These are phyloP conservation scores for Quercus dentata DNA, from an alignment of 306 rosid species.

Conservation along the genomic window DNA sequence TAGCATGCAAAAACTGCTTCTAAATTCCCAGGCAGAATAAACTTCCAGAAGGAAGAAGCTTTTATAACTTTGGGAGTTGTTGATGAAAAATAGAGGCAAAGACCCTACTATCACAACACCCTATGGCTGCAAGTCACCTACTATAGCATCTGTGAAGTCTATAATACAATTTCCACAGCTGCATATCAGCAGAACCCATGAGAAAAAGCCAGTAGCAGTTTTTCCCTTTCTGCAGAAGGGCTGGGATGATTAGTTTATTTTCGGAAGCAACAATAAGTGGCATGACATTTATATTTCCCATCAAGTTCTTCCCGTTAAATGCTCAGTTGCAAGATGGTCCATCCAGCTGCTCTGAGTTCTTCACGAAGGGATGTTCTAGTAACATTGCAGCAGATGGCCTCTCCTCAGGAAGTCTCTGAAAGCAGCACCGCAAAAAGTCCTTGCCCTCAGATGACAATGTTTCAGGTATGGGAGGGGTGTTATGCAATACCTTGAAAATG, in stretches of 20 bases:
- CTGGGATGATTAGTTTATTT: constrained; percentile 39
- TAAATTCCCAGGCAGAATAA: constrained; percentile 14
- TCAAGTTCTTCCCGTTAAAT: constrained; percentile 28
- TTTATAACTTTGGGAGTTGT: constrained; percentile 6
- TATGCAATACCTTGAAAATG: constrained; percentile 84
- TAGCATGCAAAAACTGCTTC: constrained; percentile 40
- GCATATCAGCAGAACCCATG: constrained; percentile 8
- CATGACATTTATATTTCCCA: constrained; percentile 37
- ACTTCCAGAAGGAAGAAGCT: constrained; percentile 27
- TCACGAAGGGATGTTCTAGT: constrained; percentile 80
- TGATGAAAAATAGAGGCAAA: constrained; percentile 8
- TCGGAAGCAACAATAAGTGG: constrained; percentile 21
- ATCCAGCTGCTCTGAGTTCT: constrained; percentile 43
- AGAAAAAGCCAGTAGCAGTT: background rate
- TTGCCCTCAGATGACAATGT: constrained; percentile 73
- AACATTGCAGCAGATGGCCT: constrained; percentile 64
- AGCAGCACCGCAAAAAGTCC: constrained; percentile 83
- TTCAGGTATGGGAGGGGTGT: constrained; percentile 78
- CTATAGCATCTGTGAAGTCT: constrained; percentile 14
- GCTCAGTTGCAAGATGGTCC: constrained; percentile 32
- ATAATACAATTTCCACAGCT: background rate
- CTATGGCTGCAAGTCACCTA: constrained; percentile 27
- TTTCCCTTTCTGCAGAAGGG: constrained; percentile 26
- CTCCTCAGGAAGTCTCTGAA: constrained; percentile 93
- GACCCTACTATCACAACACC: constrained; percentile 15